Evolutionary conservation across 2,329 filamentous ascomycete genomes (phyloP), one percentile per base, ranked within the genome.

Genomic region (Aspergillus pseudonomiae): DNA sequence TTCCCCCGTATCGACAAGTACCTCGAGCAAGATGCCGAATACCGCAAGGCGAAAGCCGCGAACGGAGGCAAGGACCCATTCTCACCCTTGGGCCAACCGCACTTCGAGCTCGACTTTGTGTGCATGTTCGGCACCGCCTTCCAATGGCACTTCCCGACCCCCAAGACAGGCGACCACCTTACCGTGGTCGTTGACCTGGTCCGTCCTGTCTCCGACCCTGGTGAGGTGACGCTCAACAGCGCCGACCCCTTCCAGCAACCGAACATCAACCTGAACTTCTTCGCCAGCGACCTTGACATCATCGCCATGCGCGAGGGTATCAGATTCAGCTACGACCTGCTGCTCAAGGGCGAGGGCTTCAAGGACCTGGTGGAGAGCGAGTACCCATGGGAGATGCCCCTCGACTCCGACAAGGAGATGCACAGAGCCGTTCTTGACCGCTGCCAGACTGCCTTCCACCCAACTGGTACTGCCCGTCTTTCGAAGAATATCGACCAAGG

Each of bases 71-170:
- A 73, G 0, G 86, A 88, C 60, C 85, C 85, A 2, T 88, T 88
- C 68, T 81, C 81, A 1, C 85, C 85, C 0, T 78, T 75, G 3
- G 85, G 84, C 6, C 85, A 88, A 71, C 86, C 86, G 28, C 86
- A 88, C 66, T 88, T 88, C 66, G 85, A 88, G 74, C 80, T 88
- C 41, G 86, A 89, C 74, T 89, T 89, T 68, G 83, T 89, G 10
- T 78, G 80, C 59, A 82, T 89, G 79, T 89, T 89, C 71, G 75
- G 81, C 43, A 75, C 76, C 11, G 81, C 81, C 0, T 85, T 84
- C 74, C 82, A 84, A 67, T 83, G 81, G 80, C 81, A 83, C 64
- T 78, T 78, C 54, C 81, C 80, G 0, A 73, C 71, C 0, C 82
- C 81, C 0, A 67, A 67, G 1, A 63, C 72, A 67, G 86, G 85